Evolutionary conservation across 1,284 basidiomycete species (phyloP), one percentile per base, ranked within the genome.

Genomic region (Ustilago tritici): DNA sequence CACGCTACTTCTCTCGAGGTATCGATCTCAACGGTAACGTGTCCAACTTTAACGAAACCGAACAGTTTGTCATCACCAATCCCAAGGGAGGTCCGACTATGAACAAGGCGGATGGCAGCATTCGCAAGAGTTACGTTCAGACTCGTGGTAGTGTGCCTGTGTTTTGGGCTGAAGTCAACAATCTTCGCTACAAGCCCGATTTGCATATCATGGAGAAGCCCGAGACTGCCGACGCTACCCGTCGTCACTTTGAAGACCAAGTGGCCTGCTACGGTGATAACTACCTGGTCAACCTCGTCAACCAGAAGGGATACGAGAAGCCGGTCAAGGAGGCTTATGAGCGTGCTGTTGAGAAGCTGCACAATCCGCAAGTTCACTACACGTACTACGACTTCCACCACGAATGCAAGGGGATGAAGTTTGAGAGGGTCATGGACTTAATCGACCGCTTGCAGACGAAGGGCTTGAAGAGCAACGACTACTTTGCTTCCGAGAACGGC

Each of bases 381-480:
- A 90, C 93, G 73, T 98, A 98, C 89, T 99, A 97, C 85, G 97
- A 99, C 87, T 99, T 99, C 89, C 96, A 98, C 87, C 92, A 91
- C 80, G 95, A 98, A 87, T 98, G 96, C 89, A 93, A 92, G 85
- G 90, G 93, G 46, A 94, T 99, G 92, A 92, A 94, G 65, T 99
- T 95, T 90, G 94, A 99, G 84, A 91, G 94, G 56, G 94, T 99
- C 77, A 91, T 91, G 73, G 87, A 94, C 17, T 89, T 99, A 47
- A 89, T 98, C 47, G 93, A 94, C 66, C 89, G 90, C 61, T 87
- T 98, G 43, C 89, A 92, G 73, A 90, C 73, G 49, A 74, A 92
- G 35, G 93, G 93, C 53, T 86, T 98, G 54, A 88, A 90, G 54
- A 88, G 88, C 62, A 62, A 46, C 59, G 81, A 81, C 69, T 79